These are phyloP conservation scores for Carex kokanica DNA, from an alignment of 176 grass and related monocot species.

Conservation along the genomic window DNA sequence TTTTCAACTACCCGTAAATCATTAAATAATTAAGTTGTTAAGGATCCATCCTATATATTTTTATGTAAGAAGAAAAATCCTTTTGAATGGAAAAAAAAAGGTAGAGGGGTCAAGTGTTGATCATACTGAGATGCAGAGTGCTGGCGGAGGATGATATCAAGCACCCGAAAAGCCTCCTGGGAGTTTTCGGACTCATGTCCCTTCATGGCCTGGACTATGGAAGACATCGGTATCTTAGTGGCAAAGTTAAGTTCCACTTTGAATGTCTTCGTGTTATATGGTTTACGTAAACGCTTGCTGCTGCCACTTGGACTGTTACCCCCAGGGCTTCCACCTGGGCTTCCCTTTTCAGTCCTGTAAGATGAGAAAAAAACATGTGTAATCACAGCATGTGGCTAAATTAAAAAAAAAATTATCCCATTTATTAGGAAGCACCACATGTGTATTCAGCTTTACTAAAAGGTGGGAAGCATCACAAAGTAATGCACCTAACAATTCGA, in stretches of 20 bases:
- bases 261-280: slow-evolving; percentile 62
- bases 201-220: slow-evolving; percentile 63
- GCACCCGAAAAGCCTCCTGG: slow-evolving; percentile 73
- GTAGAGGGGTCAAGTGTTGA: background rate
- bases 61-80: background rate
- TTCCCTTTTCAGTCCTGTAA: slow-evolving; percentile 44
- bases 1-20: background rate
- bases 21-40: background rate
- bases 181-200: slow-evolving; percentile 73
- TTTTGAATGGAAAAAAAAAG: background rate
- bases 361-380: background rate
- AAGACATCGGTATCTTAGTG: slow-evolving; percentile 72
- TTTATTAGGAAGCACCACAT: background rate
- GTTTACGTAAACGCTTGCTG: slow-evolving; percentile 47
- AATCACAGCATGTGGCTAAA: background rate
- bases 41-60: background rate
- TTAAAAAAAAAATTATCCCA: background rate
- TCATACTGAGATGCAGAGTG: slow-evolving; percentile 73
- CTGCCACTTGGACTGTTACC: slow-evolving; percentile 45
- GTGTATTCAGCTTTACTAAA: too few relatives aligned
- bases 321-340: slow-evolving; percentile 29
- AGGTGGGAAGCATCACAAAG: too few relatives aligned
- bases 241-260: slow-evolving; percentile 69
- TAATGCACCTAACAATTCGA: too few relatives aligned
- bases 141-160: slow-evolving; percentile 85